phyloP scores from a whole-genome alignment of 768 basidiomycete species.

The Mycena indigotica region DNA sequence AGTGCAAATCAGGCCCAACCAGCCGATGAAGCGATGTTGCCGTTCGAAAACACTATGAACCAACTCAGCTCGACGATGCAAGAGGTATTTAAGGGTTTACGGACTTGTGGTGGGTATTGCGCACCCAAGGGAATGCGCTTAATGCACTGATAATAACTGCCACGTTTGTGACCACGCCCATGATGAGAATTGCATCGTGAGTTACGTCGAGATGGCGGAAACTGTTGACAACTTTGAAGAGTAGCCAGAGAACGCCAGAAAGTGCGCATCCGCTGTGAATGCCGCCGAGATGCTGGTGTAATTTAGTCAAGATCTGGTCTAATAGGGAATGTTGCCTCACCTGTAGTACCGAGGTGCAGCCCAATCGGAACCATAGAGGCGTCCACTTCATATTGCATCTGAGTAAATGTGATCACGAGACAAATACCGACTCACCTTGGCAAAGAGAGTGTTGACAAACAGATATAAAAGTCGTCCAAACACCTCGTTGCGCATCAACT shows the following conservation, averaged over 20 bases:
- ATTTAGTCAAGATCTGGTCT: slow-evolving; percentile 10
- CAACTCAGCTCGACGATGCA: slow-evolving; percentile 6
- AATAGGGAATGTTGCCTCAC: slow-evolving; percentile 30
- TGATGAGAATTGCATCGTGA: slow-evolving; percentile 58
- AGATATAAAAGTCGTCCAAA: slow-evolving; percentile 71
- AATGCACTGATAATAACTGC: slow-evolving; percentile 59
- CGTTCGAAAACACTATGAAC: slow-evolving; percentile 71
- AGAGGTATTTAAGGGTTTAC: slow-evolving; percentile 22
- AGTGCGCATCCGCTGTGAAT: slow-evolving; percentile 77
- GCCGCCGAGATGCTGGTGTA: slow-evolving; percentile 68
- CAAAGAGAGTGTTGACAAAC: slow-evolving; percentile 68
- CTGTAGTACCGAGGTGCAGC: slow-evolving; percentile 73
- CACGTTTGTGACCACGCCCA: slow-evolving; percentile 62
- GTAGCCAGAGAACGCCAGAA: slow-evolving; percentile 70
- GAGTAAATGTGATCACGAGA: slow-evolving; percentile 12
- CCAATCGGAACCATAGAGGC: slow-evolving; percentile 70
- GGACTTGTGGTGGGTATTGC: slow-evolving; percentile 81
- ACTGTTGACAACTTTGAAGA: slow-evolving; percentile 61
- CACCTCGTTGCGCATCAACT: slow-evolving; percentile 69
- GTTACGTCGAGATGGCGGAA: slow-evolving; percentile 52
- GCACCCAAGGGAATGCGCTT: slow-evolving; percentile 77
- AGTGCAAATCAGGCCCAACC: slow-evolving; percentile 59
- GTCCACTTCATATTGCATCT: too few species aligned
- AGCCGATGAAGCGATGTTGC: slow-evolving; percentile 79
- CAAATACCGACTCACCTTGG: slow-evolving; percentile 50